Evolutionary conservation across 768 basidiomycete species (phyloP).

Genomic region (Scleroderma citrinum): DNA sequence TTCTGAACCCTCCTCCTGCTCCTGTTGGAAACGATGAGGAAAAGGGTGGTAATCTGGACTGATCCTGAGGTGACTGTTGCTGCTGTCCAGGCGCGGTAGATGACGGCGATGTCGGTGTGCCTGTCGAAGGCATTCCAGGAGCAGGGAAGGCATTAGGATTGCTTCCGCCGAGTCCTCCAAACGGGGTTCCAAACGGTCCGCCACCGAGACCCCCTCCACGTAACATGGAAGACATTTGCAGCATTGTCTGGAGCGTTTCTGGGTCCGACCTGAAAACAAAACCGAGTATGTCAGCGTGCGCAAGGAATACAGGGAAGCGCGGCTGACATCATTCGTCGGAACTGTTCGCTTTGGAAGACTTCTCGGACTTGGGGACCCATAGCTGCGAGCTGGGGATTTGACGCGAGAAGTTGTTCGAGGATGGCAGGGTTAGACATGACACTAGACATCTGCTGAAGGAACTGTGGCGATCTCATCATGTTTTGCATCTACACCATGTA

Average conservation of each 20-base stretch:
- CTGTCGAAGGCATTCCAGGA: conserved; percentile 47
- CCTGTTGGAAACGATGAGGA: conserved; percentile 16
- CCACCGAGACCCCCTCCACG: conserved; percentile 34
- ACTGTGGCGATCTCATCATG: conserved; percentile 83
- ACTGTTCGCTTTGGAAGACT: conserved; percentile 70
- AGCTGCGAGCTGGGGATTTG: conserved; percentile 67
- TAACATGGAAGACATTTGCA: conserved; percentile 63
- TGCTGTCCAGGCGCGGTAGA: conserved; percentile 7
- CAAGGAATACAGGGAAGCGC: neutral
- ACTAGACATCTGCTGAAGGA: conserved; percentile 80
- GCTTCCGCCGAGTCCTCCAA: neutral
- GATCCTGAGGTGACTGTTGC: conserved; percentile 1
- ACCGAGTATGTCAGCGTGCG: neutral
- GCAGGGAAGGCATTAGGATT: conserved; percentile 44
- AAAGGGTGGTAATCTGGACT: conserved; percentile 6
- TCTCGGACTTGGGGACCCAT: conserved; percentile 81
- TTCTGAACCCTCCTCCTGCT: neutral
- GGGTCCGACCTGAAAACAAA: conserved; percentile 58
- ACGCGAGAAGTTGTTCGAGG: conserved; percentile 78
- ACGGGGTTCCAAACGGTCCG: conserved; percentile 14
- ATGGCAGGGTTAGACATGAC: conserved; percentile 88
- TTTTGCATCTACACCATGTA: conserved; percentile 52
- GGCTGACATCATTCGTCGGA: conserved; percentile 68
- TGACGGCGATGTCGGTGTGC: conserved; percentile 22
- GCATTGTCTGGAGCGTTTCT: conserved; percentile 64